A percentile compares a stretch with the other conserved stretches of the same genome.
Conservation (phyloP, 2,329 filamentous ascomycete species). For the Pseudogymnoascus sp. region DNA sequence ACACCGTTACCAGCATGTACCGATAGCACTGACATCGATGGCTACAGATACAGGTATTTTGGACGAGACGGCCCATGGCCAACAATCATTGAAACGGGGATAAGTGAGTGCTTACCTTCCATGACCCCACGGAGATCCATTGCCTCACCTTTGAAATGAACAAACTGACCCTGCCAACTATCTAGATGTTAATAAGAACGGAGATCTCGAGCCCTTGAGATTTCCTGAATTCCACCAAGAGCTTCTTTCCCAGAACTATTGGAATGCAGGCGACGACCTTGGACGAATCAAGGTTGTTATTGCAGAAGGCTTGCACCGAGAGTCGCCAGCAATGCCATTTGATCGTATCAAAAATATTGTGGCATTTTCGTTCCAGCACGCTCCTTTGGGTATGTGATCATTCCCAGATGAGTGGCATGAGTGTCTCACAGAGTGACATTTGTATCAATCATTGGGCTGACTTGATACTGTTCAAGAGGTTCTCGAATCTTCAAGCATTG, state of each 20-base stretch:
- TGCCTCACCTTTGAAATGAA: background rate
- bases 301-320: conserved; percentile 59
- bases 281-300: conserved; percentile 71
- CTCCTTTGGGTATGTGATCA: conserved; percentile 54
- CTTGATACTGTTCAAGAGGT: conserved; percentile 45
- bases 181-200: conserved; percentile 29
- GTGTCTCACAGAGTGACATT: background rate
- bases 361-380: conserved; percentile 78
- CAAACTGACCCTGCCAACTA: background rate
- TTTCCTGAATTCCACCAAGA: conserved; percentile 68
- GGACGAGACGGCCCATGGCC: conserved; percentile 42
- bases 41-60: conserved; percentile 47
- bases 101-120: conserved; percentile 32
- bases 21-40: conserved; percentile 24
- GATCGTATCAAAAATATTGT: conserved; percentile 64
- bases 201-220: conserved; percentile 50
- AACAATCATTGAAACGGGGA: conserved; percentile 33
- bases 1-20: conserved; percentile 21
- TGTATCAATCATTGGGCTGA: background rate
- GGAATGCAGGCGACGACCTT: conserved; percentile 61
- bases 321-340: conserved; percentile 43
- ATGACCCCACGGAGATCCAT: background rate
- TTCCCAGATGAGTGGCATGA: background rate
- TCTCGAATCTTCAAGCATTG: conserved; percentile 63
- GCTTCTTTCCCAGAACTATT: conserved; percentile 59